A percentile compares a stretch with the other conserved stretches of the same genome.
These are phyloP conservation scores for Esteya vermicola DNA, from an alignment of 2,329 filamentous ascomycete species.

Conservation along the genomic window DNA sequence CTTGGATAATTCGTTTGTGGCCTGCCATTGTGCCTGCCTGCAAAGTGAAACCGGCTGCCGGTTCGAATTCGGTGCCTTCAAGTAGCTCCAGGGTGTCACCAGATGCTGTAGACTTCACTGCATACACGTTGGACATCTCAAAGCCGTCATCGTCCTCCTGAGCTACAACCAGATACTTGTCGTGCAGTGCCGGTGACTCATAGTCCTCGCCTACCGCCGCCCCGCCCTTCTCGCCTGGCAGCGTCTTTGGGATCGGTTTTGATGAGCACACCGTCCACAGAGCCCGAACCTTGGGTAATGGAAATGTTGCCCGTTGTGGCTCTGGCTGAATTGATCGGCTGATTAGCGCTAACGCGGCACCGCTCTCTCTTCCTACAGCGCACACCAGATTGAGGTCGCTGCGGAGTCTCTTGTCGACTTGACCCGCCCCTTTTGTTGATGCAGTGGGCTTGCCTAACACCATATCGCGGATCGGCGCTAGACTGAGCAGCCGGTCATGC, in stretches of 20 bases:
- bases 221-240: constrained; percentile 35
- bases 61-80: constrained; percentile 79
- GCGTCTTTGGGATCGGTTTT: constrained; percentile 48
- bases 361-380: constrained; percentile 48
- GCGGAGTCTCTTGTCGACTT: constrained; percentile 24
- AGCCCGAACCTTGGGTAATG: constrained; percentile 57
- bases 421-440: constrained; percentile 28
- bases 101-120: constrained; percentile 55
- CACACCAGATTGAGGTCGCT: constrained; percentile 46
- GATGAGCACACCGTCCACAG: constrained; percentile 71
- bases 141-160: constrained; percentile 54
- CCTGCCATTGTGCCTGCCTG: constrained; percentile 74
- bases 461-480: constrained; percentile 67
- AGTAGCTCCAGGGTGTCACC: constrained; percentile 65
- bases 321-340: constrained; percentile 65
- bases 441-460: constrained; percentile 47
- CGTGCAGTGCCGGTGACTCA: constrained; percentile 47
- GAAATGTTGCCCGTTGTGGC: constrained; percentile 53
- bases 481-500: constrained; percentile 62
- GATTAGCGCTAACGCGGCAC: constrained; percentile 59
- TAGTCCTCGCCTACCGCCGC: constrained; percentile 39
- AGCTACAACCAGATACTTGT: constrained; percentile 72
- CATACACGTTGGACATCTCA: constrained; percentile 67
- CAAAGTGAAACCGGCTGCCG: constrained; percentile 72
- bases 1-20: constrained; percentile 71